Base-by-base conservation (phyloP, 1,284 basidiomycete species). In the Trametes versicolor region DNA sequence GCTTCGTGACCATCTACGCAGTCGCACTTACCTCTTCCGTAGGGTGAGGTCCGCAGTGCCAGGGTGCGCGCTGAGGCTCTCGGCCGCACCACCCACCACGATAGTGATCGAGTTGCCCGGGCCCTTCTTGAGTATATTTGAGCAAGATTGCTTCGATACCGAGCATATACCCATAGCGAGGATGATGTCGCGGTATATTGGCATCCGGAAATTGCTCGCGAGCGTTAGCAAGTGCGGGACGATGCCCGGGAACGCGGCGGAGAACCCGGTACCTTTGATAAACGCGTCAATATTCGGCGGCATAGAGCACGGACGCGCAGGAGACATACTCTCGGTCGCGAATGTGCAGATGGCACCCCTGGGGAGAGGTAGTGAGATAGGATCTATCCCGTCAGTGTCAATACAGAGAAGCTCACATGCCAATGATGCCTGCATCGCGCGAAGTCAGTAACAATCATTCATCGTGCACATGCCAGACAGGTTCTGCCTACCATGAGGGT, bases 321-420 rank as follows among this genome's bases (percentile, higher is more conserved):
- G 68, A 73, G 76, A 66, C n/a, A n/a, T 70, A 87, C 93, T 94
- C 81, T 99, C 96, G 9, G 96, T 97, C 0, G 89, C 97, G 71
- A 99, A 98, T 34, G 96, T 98, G 29, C 92, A 93, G 43, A 98
- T 85, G 1, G 97, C 96, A 51, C 96, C 96, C 90, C 94, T 96
- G 68, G 1, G 51, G 7, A 17, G 8, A 41, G 43, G n/a, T 19
- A 27, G 23, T 51, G 29, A 39, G 25, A 49, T 55, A 15, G 21
- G 50, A 7, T n/a, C 32, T 43, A 47, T 34, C 7, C 27, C 19
- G 32, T 21, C 12, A 17, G 7, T 34, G 12, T 51, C 2, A 19
- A 5, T 2, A 2, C 15, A 61, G 21, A 19, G n/a, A 51, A 48
- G 78, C 90, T 74, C 77, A 95, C 94, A 97, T 96, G 72, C 95